Evolutionary conservation across 495 filamentous ascomycete species (phyloP).

Genomic region (Talaromyces wortmannii): DNA sequence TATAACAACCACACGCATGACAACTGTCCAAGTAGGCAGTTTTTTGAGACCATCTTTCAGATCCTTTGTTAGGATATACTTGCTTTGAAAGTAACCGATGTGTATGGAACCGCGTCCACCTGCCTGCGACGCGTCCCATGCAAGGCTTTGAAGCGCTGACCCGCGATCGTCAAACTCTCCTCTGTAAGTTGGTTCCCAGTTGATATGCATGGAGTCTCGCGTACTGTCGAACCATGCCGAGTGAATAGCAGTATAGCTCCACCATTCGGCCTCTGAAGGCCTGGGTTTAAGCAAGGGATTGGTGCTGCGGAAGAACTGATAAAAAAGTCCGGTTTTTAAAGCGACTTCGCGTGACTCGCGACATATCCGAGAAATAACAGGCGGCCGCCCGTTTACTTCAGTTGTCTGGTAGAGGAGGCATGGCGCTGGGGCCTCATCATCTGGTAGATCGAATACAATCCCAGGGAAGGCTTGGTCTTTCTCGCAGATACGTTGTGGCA

Average conservation of each 20-base stretch:
- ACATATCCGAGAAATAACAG: slow-evolving; percentile 3
- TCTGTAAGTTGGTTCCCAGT: neutral
- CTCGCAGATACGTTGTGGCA: slow-evolving; percentile 1
- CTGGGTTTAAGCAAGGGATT: neutral
- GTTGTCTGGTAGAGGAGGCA: slow-evolving; percentile 2
- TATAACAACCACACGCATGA: slow-evolving; percentile 4
- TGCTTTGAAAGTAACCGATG: neutral
- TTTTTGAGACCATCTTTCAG: neutral
- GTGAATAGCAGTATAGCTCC: neutral
- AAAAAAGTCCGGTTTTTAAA: neutral
- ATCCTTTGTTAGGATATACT: neutral
- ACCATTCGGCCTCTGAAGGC: neutral
- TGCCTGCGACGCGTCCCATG: neutral
- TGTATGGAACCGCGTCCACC: neutral
- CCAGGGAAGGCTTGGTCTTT: neutral
- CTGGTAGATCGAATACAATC: neutral
- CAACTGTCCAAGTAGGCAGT: neutral
- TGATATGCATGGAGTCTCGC: neutral
- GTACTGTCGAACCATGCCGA: slow-evolving; percentile 1
- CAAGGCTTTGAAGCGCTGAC: slow-evolving; percentile 2
- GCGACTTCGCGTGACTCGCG: slow-evolving; percentile 1
- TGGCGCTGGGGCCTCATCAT: neutral
- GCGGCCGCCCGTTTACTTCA: neutral
- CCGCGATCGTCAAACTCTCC: neutral
- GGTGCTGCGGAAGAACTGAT: neutral